phyloP scores from a whole-genome alignment of 176 grass and related monocot species.

The Cenchrus fungigraminus region DNA sequence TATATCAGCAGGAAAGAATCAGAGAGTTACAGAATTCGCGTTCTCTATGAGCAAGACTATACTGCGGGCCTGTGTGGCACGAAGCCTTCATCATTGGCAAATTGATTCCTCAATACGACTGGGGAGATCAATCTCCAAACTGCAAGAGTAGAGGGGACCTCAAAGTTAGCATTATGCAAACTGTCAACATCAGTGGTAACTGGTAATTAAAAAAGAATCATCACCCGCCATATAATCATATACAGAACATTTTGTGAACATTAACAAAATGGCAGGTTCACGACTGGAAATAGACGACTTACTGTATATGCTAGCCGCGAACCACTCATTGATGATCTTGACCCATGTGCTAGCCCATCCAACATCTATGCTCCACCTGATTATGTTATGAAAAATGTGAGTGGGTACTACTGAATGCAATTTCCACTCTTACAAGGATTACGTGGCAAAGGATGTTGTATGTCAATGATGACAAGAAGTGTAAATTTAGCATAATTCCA shows the following conservation, averaged over 20 bases:
- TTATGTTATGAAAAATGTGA: conserved; percentile 33
- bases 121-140: conserved; percentile 85
- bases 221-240: not conserved
- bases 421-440: not conserved
- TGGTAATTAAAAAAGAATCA: not conserved
- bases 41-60: conserved; percentile 44
- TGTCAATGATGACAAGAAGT: not conserved
- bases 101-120: conserved; percentile 44
- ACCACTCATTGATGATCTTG: conserved; percentile 87
- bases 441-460: not conserved
- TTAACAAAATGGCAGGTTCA: not conserved
- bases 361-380: conserved; percentile 94
- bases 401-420: not conserved
- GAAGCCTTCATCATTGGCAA: conserved; percentile 34
- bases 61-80: conserved; percentile 29
- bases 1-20: conserved; percentile 24
- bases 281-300: conserved; percentile 30
- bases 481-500: not conserved
- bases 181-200: not conserved
- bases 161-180: not conserved
- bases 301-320: conserved; percentile 83
- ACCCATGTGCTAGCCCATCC: conserved; percentile 94
- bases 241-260: not conserved
- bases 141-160: conserved; percentile 36
- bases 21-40: not conserved